These are phyloP conservation scores for Aphanoascus verrucosus DNA, from an alignment of 2,329 filamentous ascomycete species.

Conservation along the genomic window DNA sequence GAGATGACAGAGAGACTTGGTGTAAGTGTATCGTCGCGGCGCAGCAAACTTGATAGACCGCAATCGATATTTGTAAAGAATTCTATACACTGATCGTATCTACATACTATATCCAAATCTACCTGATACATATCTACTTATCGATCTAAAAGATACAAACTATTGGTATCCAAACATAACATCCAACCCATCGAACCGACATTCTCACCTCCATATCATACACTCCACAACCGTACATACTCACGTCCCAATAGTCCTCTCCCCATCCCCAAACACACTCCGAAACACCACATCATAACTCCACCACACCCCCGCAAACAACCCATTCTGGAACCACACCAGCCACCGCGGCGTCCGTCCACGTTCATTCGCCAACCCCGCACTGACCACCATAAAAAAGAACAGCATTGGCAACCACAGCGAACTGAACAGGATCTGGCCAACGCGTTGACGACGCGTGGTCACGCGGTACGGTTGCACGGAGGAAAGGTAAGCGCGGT, in stretches of 20 bases:
- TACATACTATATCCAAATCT: neutral
- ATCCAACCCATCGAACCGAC: neutral
- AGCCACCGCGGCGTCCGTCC: conserved; percentile 63
- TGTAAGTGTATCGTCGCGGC: neutral
- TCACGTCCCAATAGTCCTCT: conserved; percentile 44
- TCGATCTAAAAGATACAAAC: neutral
- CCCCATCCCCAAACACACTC: conserved; percentile 71
- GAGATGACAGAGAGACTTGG: neutral
- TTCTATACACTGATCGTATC: neutral
- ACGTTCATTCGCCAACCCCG: conserved; percentile 48
- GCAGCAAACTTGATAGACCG: neutral
- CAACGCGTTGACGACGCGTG: conserved; percentile 53
- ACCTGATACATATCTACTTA: neutral
- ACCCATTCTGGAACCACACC: conserved; percentile 38
- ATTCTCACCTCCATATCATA: too few relatives aligned
- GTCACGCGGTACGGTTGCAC: conserved; percentile 64
- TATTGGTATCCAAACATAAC: neutral
- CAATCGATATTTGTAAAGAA: neutral
- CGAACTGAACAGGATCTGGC: conserved; percentile 50
- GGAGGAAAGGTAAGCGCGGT: conserved; percentile 59
- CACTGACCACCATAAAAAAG: conserved; percentile 39
- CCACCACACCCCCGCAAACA: conserved; percentile 52
- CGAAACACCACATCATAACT: conserved; percentile 56
- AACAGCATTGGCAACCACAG: conserved; percentile 51
- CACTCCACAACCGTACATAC: too few relatives aligned